Conservation (phyloP, 2,329 filamentous ascomycete genomes). For the Claviceps purpurea region DNA sequence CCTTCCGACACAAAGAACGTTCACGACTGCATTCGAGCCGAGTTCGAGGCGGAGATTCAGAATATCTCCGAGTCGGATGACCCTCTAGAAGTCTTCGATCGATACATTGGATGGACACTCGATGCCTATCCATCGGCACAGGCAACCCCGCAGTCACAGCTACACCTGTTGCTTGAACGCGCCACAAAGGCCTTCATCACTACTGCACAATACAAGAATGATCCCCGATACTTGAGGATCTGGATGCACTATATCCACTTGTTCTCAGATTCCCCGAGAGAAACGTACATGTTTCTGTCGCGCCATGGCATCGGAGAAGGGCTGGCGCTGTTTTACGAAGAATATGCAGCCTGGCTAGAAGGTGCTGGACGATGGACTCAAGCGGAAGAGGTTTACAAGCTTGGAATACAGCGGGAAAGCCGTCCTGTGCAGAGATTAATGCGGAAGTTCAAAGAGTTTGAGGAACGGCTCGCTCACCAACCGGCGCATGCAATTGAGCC, state of each 20-base stretch:
- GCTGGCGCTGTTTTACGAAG: slow-evolving; percentile 89
- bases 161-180: slow-evolving; percentile 78
- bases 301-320: slow-evolving; percentile 77
- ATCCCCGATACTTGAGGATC: slow-evolving; percentile 81
- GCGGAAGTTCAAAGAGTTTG: slow-evolving; percentile 87
- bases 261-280: slow-evolving; percentile 84
- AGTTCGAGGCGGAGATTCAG: slow-evolving; percentile 75
- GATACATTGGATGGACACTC: slow-evolving; percentile 93
- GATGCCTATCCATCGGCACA: slow-evolving; percentile 91
- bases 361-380: slow-evolving; percentile 71
- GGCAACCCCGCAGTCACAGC: slow-evolving; percentile 79
- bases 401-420: slow-evolving; percentile 82
- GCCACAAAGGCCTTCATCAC: slow-evolving; percentile 82
- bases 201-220: slow-evolving; percentile 84
- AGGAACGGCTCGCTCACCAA: slow-evolving; percentile 57
- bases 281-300: slow-evolving; percentile 83
- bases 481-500: slow-evolving; percentile 52
- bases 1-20: slow-evolving; percentile 62
- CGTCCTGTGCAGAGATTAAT: slow-evolving; percentile 66
- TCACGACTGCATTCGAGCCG: slow-evolving; percentile 65
- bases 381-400: slow-evolving; percentile 83
- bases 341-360: slow-evolving; percentile 90
- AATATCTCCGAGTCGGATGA: slow-evolving; percentile 80
- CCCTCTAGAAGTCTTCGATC: slow-evolving; percentile 86
- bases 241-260: slow-evolving; percentile 92